Conservation (phyloP, 2,329 filamentous ascomycete genomes). For the Pseudogymnoascus sp. region DNA sequence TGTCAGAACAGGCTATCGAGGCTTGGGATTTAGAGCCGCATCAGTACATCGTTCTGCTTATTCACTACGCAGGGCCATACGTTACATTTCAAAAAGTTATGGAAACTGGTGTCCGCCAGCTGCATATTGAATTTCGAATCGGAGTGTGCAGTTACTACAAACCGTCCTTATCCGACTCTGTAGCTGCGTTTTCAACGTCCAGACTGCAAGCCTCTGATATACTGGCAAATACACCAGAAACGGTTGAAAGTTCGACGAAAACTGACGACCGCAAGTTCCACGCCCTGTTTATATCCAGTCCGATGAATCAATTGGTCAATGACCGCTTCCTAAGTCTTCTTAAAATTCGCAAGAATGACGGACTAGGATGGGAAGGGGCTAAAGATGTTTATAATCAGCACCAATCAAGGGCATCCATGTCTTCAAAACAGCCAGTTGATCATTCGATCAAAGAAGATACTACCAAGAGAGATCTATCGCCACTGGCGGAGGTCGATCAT, state of each 20-base stretch:
- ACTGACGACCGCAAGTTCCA: constrained; percentile 32
- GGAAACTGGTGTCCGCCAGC: constrained; percentile 29
- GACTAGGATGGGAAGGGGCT: constrained; percentile 59
- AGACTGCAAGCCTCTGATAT: background rate
- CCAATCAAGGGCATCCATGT: constrained; percentile 19
- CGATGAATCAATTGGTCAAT: constrained; percentile 61
- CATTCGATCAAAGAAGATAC: constrained; percentile 14
- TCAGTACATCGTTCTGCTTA: constrained; percentile 67
- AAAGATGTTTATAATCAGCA: constrained; percentile 29
- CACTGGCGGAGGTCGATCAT: constrained; percentile 26
- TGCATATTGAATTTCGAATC: constrained; percentile 52
- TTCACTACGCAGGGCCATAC: constrained; percentile 58
- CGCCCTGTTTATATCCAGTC: constrained; percentile 61
- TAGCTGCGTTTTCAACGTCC: constrained; percentile 29
- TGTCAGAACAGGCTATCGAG: constrained; percentile 65
- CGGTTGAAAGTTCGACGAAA: constrained; percentile 20
- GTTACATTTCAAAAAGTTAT: constrained; percentile 47
- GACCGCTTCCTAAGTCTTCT: constrained; percentile 55
- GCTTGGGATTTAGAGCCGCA: constrained; percentile 63
- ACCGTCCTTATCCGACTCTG: constrained; percentile 43
- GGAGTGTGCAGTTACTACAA: constrained; percentile 68
- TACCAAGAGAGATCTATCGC: constrained; percentile 17
- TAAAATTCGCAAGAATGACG: constrained; percentile 44
- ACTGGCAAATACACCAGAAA: constrained; percentile 9
- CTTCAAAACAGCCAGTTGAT: constrained; percentile 14